phyloP scores from a whole-genome alignment of 2,329 filamentous ascomycete species.

The Elsinoe perseae region DNA sequence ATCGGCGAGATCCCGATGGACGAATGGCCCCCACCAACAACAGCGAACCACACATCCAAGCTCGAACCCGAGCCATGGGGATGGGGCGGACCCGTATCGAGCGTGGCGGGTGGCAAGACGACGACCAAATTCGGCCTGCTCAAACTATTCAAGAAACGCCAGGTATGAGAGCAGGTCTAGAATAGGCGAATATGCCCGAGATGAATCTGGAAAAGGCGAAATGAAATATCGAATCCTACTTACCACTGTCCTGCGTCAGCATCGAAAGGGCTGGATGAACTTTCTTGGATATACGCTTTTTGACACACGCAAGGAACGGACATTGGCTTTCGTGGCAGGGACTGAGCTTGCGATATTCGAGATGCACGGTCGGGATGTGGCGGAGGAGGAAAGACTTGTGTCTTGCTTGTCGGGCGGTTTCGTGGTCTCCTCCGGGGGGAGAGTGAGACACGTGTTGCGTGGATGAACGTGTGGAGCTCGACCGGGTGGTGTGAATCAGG shows the following conservation, averaged over 20 bases:
- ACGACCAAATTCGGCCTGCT: background rate
- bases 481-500: background rate
- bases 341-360: background rate
- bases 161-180: no score
- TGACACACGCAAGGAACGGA: no score
- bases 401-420: background rate
- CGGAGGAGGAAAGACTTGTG: background rate
- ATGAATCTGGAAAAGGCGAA: no score
- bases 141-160: constrained; percentile 1
- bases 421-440: background rate
- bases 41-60: background rate
- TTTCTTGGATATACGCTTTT: no score
- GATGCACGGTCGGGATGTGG: no score
- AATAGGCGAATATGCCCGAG: no score
- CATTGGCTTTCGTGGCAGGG: background rate
- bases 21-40: background rate
- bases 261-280: no score
- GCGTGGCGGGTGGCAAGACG: background rate
- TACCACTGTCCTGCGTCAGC: background rate
- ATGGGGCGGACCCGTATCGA: constrained; percentile 10
- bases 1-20: constrained; percentile 11
- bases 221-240: constrained; percentile 9
- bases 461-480: constrained; percentile 5
- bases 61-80: background rate
- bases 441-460: background rate